Percentiles rank a stretch among this genome's conserved stretches.
phyloP scores from a whole-genome alignment of 176 grass and related monocot genomes.

The Lolium perenne region DNA sequence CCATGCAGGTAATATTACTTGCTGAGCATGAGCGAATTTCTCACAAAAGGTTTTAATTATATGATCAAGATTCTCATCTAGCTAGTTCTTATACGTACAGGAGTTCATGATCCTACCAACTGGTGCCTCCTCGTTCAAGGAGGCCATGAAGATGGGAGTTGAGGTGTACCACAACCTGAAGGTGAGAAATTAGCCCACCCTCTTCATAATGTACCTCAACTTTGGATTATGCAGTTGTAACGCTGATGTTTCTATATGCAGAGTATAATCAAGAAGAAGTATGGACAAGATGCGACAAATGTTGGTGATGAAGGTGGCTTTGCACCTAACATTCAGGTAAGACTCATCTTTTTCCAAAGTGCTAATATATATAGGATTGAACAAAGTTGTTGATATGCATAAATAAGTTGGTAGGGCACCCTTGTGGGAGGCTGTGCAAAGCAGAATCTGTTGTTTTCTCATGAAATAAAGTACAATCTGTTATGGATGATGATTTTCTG shows the following conservation, averaged over 20 bases:
- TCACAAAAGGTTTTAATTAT: neutral
- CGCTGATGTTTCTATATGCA: constrained; percentile 30
- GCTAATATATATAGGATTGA: neutral
- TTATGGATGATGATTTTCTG: neutral
- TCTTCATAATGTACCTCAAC: neutral
- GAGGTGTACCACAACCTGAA: constrained; percentile 97
- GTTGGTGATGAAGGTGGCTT: constrained; percentile 98
- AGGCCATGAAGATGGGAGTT: constrained; percentile 98
- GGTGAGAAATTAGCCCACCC: constrained; percentile 41
- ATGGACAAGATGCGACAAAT: constrained; percentile 96
- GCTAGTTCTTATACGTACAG: constrained; percentile 38
- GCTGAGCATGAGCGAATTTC: neutral
- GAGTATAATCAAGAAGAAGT: constrained; percentile 96
- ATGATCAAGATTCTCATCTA: constrained; percentile 25
- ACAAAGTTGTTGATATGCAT: neutral
- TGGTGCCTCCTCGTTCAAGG: constrained; percentile 89
- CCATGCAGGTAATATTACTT: constrained; percentile 67
- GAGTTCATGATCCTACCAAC: constrained; percentile 98
- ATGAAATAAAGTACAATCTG: neutral
- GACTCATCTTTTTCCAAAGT: neutral
- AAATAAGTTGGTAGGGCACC: neutral
- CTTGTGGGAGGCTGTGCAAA: neutral
- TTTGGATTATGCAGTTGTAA: neutral
- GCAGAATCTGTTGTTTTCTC: neutral
- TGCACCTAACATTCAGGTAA: constrained; percentile 97